A percentile compares a stretch with the other conserved stretches of the same genome.
Evolutionary conservation across 129 eudicot species (phyloP).

Genomic region (Artemisia tridentata): DNA sequence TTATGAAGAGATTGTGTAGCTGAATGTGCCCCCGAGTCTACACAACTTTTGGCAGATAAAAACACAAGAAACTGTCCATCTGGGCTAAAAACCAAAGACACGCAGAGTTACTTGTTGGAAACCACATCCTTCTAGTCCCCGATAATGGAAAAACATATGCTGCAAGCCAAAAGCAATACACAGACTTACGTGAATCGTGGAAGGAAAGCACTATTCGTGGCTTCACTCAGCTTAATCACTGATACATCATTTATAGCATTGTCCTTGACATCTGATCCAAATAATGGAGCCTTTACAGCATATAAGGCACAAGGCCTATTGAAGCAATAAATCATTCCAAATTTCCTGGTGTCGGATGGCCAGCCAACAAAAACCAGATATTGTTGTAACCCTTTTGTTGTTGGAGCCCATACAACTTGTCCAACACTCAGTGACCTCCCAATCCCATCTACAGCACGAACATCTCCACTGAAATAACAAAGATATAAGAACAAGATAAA

Average conservation of each 20-base stretch:
- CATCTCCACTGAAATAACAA: constrained; percentile 78
- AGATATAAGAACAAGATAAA: neutral
- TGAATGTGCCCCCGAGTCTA: constrained; percentile 85
- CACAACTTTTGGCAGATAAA: constrained; percentile 73
- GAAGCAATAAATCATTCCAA: constrained; percentile 86
- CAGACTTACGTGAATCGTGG: constrained; percentile 76
- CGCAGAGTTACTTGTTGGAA: neutral
- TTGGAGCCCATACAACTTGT: constrained; percentile 94
- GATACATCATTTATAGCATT: constrained; percentile 40
- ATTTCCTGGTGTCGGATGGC: constrained; percentile 74
- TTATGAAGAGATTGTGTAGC: constrained; percentile 91
- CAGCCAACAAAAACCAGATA: constrained; percentile 94
- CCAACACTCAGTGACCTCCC: constrained; percentile 80
- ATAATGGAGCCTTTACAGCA: constrained; percentile 63
- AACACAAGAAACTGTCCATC: constrained; percentile 86
- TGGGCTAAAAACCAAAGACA: constrained; percentile 60
- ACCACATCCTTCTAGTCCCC: neutral
- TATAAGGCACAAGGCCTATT: constrained; percentile 93
- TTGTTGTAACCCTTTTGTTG: constrained; percentile 45
- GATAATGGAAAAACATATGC: too few species aligned
- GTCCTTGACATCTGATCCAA: constrained; percentile 41
- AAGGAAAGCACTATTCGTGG: constrained; percentile 78
- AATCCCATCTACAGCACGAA: constrained; percentile 62
- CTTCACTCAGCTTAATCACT: constrained; percentile 47
- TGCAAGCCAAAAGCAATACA: neutral